A percentile compares a stretch with the other conserved stretches of the same genome.
Conservation (phyloP, 129 eudicot genomes). For the Flaveria linearis region DNA sequence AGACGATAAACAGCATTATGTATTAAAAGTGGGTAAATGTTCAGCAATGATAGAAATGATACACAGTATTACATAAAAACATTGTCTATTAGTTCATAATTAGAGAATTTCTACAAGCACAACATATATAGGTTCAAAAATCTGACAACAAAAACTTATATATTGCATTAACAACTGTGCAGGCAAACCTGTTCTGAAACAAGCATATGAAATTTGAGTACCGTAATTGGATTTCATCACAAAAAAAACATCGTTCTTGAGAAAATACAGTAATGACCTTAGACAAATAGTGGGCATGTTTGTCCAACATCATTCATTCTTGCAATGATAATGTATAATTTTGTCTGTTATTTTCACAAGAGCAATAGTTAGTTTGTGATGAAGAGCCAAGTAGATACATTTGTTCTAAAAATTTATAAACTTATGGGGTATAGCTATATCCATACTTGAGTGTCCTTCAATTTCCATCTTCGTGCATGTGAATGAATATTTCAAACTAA, state of each 20-base stretch:
- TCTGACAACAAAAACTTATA: slow-evolving; percentile 31
- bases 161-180: slow-evolving; percentile 29
- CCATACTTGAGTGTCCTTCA: slow-evolving; percentile 26
- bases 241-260: slow-evolving; percentile 3
- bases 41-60: background rate
- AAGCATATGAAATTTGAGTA: slow-evolving; percentile 11
- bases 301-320: slow-evolving; percentile 18
- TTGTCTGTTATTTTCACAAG: slow-evolving; percentile 5
- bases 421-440: slow-evolving; percentile 25
- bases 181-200: slow-evolving; percentile 14
- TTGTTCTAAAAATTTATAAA: slow-evolving; percentile 8
- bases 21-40: background rate
- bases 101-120: slow-evolving; percentile 26
- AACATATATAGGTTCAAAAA: background rate
- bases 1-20: background rate
- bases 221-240: slow-evolving; percentile 9
- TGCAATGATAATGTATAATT: background rate
- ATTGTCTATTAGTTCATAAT: slow-evolving; percentile 26
- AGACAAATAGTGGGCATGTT: slow-evolving; percentile 1
- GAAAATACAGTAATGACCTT: slow-evolving; percentile 9
- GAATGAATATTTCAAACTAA: slow-evolving; percentile 15
- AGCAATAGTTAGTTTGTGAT: slow-evolving; percentile 15
- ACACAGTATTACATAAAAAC: slow-evolving; percentile 1
- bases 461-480: background rate
- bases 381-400: slow-evolving; percentile 18